Percentiles rank a stretch among this genome's conserved stretches.
Conservation (phyloP, 208 protist genomes). For the Trypanosoma mega region DNA sequence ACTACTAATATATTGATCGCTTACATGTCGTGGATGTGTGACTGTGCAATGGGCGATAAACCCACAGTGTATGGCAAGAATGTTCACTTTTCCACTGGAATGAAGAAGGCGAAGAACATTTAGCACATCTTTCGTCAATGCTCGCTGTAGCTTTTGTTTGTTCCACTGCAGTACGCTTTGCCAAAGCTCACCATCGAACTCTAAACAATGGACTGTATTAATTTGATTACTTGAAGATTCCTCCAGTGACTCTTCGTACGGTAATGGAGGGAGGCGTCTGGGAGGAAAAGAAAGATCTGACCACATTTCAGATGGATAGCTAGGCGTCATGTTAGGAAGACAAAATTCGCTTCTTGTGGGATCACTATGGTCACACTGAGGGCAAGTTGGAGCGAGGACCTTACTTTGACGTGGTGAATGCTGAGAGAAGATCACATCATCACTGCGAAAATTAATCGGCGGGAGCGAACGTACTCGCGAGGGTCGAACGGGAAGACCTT, state of each 20-base stretch:
- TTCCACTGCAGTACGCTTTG: not conserved
- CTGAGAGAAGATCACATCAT: too few species aligned
- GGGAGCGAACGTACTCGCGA: too few species aligned
- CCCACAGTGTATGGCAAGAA: constrained; percentile 2
- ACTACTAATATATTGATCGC: not conserved
- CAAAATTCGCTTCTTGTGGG: too few species aligned
- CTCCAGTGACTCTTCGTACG: not conserved
- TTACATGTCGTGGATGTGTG: not conserved
- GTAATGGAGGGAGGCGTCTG: not conserved
- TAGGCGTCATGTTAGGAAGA: too few species aligned
- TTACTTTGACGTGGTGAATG: too few species aligned
- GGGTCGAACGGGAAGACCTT: too few species aligned
- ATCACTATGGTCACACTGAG: too few species aligned
- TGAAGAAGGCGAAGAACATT: constrained; percentile 8
- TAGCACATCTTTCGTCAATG: constrained; percentile 6
- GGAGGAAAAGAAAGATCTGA: constrained; percentile 5
- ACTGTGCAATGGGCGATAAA: constrained; percentile 16
- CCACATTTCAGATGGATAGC: too few species aligned
- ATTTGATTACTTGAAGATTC: not conserved
- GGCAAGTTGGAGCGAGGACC: too few species aligned
- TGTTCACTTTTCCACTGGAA: not conserved
- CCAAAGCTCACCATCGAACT: constrained; percentile 24
- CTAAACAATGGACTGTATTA: constrained; percentile 13
- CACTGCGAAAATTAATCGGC: too few species aligned
- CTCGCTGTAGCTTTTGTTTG: constrained; percentile 1